These are phyloP conservation scores for Xylaria sp. DNA, from an alignment of 2,329 filamentous ascomycete species.

Conservation along the genomic window DNA sequence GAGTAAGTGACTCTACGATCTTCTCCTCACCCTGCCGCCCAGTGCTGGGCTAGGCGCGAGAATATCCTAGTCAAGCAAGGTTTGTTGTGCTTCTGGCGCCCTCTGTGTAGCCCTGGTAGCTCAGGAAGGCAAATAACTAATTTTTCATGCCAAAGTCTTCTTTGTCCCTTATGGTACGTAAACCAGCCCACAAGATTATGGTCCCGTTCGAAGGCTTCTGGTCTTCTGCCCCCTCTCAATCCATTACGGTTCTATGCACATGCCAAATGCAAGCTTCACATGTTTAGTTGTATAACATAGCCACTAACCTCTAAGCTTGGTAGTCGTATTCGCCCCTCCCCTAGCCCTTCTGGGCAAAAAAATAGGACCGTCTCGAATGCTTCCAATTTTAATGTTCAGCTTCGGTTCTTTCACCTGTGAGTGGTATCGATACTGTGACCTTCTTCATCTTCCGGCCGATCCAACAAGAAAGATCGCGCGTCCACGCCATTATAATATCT, in stretches of 20 bases:
- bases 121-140: conserved; percentile 10
- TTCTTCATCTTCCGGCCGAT: neutral
- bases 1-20: conserved; percentile 44
- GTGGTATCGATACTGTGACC: conserved; percentile 4
- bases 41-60: neutral
- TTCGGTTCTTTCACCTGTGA: conserved; percentile 70
- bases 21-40: neutral
- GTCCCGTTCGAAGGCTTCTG: no score
- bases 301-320: conserved; percentile 13
- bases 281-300: neutral
- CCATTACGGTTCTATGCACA: neutral
- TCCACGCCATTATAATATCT: neutral
- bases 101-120: neutral
- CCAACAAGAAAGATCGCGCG: neutral
- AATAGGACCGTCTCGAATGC: conserved; percentile 69
- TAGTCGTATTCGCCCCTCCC: conserved; percentile 71
- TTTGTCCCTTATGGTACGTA: conserved; percentile 60
- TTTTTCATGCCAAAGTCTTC: conserved; percentile 29
- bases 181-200: no score
- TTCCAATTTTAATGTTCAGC: conserved; percentile 72
- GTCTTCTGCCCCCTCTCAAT: neutral
- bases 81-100: neutral
- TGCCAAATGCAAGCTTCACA: neutral
- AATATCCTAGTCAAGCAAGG: neutral
- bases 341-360: conserved; percentile 75